These are phyloP conservation scores for Ogataea ganodermae DNA, from an alignment of 805 yeast genomes.

Conservation along the genomic window DNA sequence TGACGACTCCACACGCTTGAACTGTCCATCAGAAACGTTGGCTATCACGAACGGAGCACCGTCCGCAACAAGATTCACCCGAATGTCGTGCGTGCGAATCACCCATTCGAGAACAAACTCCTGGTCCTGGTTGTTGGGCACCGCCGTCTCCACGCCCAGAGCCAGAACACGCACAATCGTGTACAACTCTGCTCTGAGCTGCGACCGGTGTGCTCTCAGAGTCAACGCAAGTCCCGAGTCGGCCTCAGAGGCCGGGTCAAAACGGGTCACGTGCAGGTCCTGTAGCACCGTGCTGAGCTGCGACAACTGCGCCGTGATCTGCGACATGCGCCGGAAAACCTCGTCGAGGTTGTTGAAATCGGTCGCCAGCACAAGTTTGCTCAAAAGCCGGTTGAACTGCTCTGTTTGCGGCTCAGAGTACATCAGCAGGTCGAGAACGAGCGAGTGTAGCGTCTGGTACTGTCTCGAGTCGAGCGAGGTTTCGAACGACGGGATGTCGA, in stretches of 20 bases:
- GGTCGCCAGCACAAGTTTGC: slow-evolving; percentile 66
- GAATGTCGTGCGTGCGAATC: slow-evolving; percentile 67
- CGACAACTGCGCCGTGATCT: slow-evolving; percentile 10
- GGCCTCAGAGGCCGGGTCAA: slow-evolving; percentile 37
- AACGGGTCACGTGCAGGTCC: slow-evolving; percentile 47
- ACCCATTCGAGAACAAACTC: slow-evolving; percentile 50
- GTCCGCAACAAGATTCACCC: slow-evolving; percentile 67
- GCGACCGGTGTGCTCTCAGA: slow-evolving; percentile 39
- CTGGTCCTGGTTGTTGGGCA: slow-evolving; percentile 28
- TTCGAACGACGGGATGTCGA: slow-evolving; percentile 70
- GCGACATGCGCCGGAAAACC: slow-evolving; percentile 12
- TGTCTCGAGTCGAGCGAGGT: slow-evolving; percentile 74
- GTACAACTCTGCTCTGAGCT: slow-evolving; percentile 44
- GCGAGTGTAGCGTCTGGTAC: slow-evolving; percentile 64
- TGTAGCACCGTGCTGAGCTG: slow-evolving; percentile 13
- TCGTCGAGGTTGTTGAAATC: slow-evolving; percentile 62
- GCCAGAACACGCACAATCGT: slow-evolving; percentile 44
- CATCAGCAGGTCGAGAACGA: slow-evolving; percentile 62
- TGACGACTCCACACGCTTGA: slow-evolving; percentile 59
- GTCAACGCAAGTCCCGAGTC: slow-evolving; percentile 30
- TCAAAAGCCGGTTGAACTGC: slow-evolving; percentile 56
- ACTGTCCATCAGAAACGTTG: slow-evolving; percentile 60
- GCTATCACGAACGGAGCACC: slow-evolving; percentile 68
- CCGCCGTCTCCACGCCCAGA: slow-evolving; percentile 20
- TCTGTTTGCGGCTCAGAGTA: slow-evolving; percentile 66